Percentiles rank a stretch among this genome's conserved stretches.
phyloP scores from a whole-genome alignment of 768 basidiomycete genomes.

The Collybiopsis confluens region DNA sequence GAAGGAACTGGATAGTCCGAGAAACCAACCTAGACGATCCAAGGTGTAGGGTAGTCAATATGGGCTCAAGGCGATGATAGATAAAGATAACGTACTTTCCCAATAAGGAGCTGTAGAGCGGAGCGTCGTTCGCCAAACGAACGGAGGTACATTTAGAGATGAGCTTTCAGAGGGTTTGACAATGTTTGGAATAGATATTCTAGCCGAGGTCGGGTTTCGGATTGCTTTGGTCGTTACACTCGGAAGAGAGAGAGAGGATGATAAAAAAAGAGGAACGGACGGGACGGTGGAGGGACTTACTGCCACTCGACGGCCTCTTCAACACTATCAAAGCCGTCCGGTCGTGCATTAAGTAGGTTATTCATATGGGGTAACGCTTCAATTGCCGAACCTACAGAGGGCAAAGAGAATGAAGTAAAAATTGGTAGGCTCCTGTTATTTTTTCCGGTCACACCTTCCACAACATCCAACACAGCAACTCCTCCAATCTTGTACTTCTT shows the following conservation, averaged over 20 bases:
- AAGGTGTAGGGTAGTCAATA: too few species aligned
- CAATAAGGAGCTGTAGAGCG: conserved; percentile 85
- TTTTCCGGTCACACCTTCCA: conserved; percentile 64
- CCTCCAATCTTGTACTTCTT: conserved; percentile 70
- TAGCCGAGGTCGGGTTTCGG: conserved; percentile 74
- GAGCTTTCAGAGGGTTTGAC: conserved; percentile 43
- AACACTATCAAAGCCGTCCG: conserved; percentile 76
- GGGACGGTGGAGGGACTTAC: conserved; percentile 56
- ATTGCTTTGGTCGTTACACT: conserved; percentile 83
- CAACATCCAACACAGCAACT: conserved; percentile 81
- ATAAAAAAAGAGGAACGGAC: background rate
- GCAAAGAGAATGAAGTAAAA: too few species aligned
- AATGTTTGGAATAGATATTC: conserved; percentile 84
- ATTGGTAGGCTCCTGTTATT: background rate
- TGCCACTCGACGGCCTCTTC: conserved; percentile 96
- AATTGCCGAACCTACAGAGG: conserved; percentile 71
- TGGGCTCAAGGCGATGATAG: too few species aligned
- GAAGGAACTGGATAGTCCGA: conserved; percentile 75
- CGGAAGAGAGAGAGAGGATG: background rate
- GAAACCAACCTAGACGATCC: conserved; percentile 93
- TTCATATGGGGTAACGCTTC: conserved; percentile 95
- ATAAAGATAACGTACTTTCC: conserved; percentile 53
- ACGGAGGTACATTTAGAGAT: conserved; percentile 35
- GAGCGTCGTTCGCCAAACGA: conserved; percentile 83
- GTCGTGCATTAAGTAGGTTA: conserved; percentile 77